Percentiles rank a stretch among this genome's conserved stretches.
Conservation (phyloP, 177 flowering plant species). For the Telopea speciosissima region DNA sequence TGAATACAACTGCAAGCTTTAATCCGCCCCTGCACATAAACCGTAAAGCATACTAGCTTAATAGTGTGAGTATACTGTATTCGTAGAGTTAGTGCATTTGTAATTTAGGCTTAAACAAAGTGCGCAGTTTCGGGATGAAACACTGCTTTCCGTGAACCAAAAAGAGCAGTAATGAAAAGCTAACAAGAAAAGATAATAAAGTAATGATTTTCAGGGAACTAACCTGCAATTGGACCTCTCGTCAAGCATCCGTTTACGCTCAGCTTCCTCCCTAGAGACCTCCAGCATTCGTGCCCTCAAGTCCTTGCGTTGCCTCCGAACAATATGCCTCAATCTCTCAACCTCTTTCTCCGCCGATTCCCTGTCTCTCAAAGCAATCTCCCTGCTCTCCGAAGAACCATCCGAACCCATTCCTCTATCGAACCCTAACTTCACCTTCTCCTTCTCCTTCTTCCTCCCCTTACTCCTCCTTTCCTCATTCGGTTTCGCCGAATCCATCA, state of each 20-base stretch:
- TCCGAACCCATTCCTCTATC: slow-evolving; percentile 19
- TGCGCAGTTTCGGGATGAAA: no score
- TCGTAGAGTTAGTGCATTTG: background rate
- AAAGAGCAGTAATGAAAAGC: background rate
- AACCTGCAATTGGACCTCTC: slow-evolving; percentile 85
- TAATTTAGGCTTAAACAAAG: background rate
- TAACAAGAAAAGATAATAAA: background rate
- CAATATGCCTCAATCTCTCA: slow-evolving; percentile 67
- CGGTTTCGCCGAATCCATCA: slow-evolving; percentile 6
- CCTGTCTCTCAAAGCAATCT: slow-evolving; percentile 71
- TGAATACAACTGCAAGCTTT: background rate
- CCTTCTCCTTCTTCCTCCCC: slow-evolving; percentile 21
- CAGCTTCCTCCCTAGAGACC: slow-evolving; percentile 90
- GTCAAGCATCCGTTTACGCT: slow-evolving; percentile 88
- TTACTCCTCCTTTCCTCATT: slow-evolving; percentile 41
- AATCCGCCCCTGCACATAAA: background rate
- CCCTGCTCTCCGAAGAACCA: slow-evolving; percentile 44
- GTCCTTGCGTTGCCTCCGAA: slow-evolving; percentile 86
- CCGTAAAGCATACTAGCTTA: background rate
- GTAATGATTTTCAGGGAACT: background rate
- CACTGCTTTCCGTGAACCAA: background rate
- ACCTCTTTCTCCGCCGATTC: slow-evolving; percentile 86
- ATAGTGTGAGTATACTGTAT: background rate
- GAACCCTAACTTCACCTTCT: slow-evolving; percentile 19
- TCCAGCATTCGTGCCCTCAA: slow-evolving; percentile 81